Evolutionary conservation across 768 basidiomycete species (phyloP).

Genomic region (Leccinum boreale): DNA sequence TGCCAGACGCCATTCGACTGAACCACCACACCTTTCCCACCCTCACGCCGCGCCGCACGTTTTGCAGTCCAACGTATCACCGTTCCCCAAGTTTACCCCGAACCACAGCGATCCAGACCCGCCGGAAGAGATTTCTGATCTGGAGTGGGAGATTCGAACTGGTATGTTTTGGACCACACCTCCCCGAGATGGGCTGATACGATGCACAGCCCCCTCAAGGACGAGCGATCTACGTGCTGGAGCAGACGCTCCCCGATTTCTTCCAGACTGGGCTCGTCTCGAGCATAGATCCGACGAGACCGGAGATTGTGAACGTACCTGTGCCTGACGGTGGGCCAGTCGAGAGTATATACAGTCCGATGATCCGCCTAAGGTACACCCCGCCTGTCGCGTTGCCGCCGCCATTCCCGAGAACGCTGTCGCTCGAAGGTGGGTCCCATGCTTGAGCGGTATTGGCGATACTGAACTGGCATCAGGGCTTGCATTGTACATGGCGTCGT

Average conservation of each 20-base stretch:
- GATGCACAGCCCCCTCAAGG: conserved; percentile 41
- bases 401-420: conserved; percentile 67
- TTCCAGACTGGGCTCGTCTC: conserved; percentile 66
- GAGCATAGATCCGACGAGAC: conserved; percentile 44
- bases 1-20: conserved; percentile 5
- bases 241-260: conserved; percentile 68
- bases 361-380: conserved; percentile 61
- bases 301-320: conserved; percentile 27
- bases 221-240: conserved; percentile 65
- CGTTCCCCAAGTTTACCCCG: conserved; percentile 23
- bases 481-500: conserved; percentile 67
- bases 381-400: conserved; percentile 63
- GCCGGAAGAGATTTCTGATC: conserved; percentile 47
- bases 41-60: conserved; percentile 1
- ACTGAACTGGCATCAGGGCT: conserved; percentile 46
- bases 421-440: conserved; percentile 58
- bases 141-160: conserved; percentile 77
- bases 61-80: conserved; percentile 6
- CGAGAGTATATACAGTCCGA: conserved; percentile 60
- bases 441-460: background rate
- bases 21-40: conserved; percentile 16
- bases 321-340: conserved; percentile 28
- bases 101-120: conserved; percentile 11
- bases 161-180: conserved; percentile 38
- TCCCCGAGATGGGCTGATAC: conserved; percentile 28